Evolutionary conservation across 176 grass and related monocot species (phyloP).

Genomic region (Juncus inflexus): DNA sequence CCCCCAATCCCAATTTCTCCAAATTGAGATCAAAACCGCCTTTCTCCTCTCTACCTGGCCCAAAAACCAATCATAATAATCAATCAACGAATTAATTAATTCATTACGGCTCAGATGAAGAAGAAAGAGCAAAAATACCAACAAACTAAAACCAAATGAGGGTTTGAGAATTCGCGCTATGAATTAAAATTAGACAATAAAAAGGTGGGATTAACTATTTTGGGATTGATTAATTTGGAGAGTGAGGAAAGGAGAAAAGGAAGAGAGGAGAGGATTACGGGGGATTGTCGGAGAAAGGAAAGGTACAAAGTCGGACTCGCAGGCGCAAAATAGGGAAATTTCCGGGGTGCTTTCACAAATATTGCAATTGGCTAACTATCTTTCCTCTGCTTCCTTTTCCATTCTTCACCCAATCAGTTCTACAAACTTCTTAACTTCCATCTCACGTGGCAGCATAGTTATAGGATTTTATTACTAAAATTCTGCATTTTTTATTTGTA

Average conservation of each 20-base stretch:
- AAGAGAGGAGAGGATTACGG: background rate
- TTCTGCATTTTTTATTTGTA: background rate
- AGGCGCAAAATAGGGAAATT: constrained; percentile 34
- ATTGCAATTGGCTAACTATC: background rate
- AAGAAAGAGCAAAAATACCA: background rate
- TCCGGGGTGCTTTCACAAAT: constrained; percentile 1
- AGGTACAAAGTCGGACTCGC: constrained; percentile 26
- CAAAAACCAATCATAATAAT: background rate
- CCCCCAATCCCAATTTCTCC: constrained; percentile 5
- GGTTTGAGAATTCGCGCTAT: background rate
- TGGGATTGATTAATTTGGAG: background rate
- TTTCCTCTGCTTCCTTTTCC: background rate
- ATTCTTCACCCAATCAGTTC: background rate
- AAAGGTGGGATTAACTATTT: background rate
- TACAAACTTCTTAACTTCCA: constrained; percentile 12
- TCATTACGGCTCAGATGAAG: background rate
- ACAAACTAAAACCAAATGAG: background rate
- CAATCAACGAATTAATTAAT: background rate
- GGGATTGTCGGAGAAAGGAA: constrained; percentile 19
- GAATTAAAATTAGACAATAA: background rate
- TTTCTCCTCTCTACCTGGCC: background rate
- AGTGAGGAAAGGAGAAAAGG: constrained; percentile 1
- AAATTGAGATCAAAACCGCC: constrained; percentile 9
- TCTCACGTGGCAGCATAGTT: background rate
- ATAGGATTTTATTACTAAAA: background rate